Evolutionary conservation across 148 eudicot species (phyloP), one percentile per base, ranked within the genome.

Genomic region (Rhododendron ferrugineum): DNA sequence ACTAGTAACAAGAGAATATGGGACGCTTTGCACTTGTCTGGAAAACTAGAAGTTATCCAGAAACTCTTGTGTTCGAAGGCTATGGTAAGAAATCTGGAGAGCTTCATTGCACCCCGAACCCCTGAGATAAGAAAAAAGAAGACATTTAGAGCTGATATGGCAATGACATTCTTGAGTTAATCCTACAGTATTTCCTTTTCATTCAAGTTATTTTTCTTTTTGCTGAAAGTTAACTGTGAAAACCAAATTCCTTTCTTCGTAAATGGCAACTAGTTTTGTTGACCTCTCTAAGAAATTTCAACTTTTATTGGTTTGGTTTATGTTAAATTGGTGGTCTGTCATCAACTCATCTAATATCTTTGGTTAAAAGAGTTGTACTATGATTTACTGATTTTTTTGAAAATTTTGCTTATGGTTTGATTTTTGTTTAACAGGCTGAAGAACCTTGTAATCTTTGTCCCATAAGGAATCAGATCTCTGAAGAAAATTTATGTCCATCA

Each of bases 1-100:
- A 86, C 90, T 2, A 90, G 92, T 2, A 58, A 88, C 73, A 91
- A 88, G 42, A 87, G 93, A 78, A 87, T 93, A 34, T 94, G 97
- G 97, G 86, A 85, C 42, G 91, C 94, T 37, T 44, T 93, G 54
- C 88, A 86, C 64, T 87, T 83, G 90, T 60, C n/a, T 46, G 62
- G 73, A 78, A 91, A 86, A 82, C 47, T 82, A 37, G 80, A 74
- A 34, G 85, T 93, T 76, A 83, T 94, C 77, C 62, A 83, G 26
- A 84, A 84, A 68, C 85, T 89, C 16, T 52, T 92, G 47, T 81
- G 74, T 73, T 32, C 78, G 16, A 84, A 83, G 49, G 18, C 20
- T 52, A 15, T 14, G 89, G 94, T 92, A 81, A 86, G 91, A 80
- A 20, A 28, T 32, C 16, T n/a, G 78, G 23, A 74, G 42, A 16